Percentiles rank a stretch among this genome's conserved stretches.
Evolutionary conservation across 192 early-diverging fungal genomes (phyloP).

Genomic region (Glomus cerebriforme): DNA sequence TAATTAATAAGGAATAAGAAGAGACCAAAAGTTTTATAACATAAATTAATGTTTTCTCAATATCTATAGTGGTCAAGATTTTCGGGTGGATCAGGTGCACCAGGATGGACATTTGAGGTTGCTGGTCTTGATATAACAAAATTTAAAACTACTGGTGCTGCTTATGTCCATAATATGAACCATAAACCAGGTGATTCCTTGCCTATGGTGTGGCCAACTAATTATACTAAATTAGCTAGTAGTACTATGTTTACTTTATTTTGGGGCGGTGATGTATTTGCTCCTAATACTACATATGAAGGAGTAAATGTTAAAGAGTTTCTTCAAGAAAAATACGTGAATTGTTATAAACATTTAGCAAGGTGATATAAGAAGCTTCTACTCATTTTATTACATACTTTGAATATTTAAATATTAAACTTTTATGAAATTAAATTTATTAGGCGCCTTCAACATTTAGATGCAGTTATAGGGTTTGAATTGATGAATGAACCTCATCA

Average conservation of each 20-base stretch:
- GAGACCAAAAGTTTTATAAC: background rate
- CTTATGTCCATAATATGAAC: slow-evolving; percentile 74
- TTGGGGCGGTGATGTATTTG: slow-evolving; percentile 76
- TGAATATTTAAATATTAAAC: slow-evolving; percentile 1
- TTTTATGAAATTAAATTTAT: background rate
- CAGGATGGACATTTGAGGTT: slow-evolving; percentile 85
- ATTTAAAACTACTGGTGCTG: slow-evolving; percentile 78
- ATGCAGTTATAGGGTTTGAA: slow-evolving; percentile 76
- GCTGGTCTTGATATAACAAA: slow-evolving; percentile 71
- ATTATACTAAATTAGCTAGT: slow-evolving; percentile 82
- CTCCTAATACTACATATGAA: slow-evolving; percentile 64
- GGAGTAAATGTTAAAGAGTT: slow-evolving; percentile 69
- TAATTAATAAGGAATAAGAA: background rate
- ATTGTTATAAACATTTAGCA: slow-evolving; percentile 71
- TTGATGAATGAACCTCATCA: slow-evolving; percentile 77
- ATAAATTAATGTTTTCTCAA: background rate
- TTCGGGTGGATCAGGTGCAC: slow-evolving; percentile 82
- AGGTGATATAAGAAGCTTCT: slow-evolving; percentile 39
- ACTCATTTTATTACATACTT: slow-evolving; percentile 8
- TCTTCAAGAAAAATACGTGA: slow-evolving; percentile 67
- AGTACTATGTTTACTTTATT: slow-evolving; percentile 87
- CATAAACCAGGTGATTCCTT: slow-evolving; percentile 41
- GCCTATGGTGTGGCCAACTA: slow-evolving; percentile 82
- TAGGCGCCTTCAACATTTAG: slow-evolving; percentile 64
- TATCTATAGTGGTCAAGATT: slow-evolving; percentile 63